Evolutionary conservation across 163 green algal genomes (phyloP), one percentile per base, ranked within the genome.

Genomic region (Chloromonas sp.): DNA sequence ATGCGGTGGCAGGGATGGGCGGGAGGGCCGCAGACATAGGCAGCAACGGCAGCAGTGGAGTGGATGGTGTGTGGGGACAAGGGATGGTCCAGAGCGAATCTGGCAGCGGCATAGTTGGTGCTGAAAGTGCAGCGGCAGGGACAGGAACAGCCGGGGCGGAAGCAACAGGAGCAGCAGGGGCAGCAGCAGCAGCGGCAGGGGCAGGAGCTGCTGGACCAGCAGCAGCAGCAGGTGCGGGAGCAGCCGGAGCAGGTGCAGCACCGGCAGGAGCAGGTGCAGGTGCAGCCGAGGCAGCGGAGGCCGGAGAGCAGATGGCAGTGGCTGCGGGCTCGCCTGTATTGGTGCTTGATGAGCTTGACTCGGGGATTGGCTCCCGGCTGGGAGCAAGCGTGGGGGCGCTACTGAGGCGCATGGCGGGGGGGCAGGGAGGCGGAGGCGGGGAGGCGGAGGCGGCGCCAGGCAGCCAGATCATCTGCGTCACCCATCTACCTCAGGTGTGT

Each of bases 301-400:
- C 13, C 36, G n/a, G n/a, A 80, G 74, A 3, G 58, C 36, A 36
- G 36, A 36, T 36, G 58, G 60, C 66, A n/a, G 58, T 61, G 70
- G 36, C 60, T 2, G 60, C 82, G 61, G 58, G 84, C 13, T 60
- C 60, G 66, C 91, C 94, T n/a, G 87, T 98, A 61, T 80, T 97
- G 61, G 89, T 98, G 1, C 84, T 98, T 89, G 95, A 98, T 88
- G 95, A 98, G 87, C 87, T 98, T 58, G 95, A 98, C 87, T 91
- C 87, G 1, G 94, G 95, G 36, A 90, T 98, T 61, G 95, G 95
- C 66, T 86, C 87, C 61, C 88, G 95, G 2, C 87, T 98, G 83
- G 95, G 95, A 0, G 71, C 84, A n/a, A 85, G 86, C 2, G 89
- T 98, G 14, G 95, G 94, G 8, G 83, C 79, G 11, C 87, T 95